phyloP scores from a whole-genome alignment of 2,329 filamentous ascomycete species.

The Alternaria arbusti region DNA sequence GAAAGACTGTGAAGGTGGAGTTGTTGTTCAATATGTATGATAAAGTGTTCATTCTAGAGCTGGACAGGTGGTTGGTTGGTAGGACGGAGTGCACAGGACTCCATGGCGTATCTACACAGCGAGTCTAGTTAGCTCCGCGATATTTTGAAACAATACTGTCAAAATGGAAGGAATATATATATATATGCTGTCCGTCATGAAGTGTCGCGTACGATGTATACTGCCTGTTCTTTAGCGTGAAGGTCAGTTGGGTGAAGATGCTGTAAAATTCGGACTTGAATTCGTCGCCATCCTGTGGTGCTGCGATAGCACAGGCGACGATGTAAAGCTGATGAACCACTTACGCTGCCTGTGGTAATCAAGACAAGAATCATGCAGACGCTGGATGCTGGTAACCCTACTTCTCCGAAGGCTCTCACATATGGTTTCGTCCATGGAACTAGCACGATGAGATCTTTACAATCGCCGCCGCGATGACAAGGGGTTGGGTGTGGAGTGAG shows the following conservation, averaged over 20 bases:
- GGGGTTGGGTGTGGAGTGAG: neutral
- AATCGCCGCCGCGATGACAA: neutral
- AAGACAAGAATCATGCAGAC: too few species aligned
- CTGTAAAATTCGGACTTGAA: too few species aligned
- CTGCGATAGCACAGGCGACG: too few species aligned
- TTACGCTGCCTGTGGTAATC: too few species aligned
- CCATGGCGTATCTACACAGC: neutral
- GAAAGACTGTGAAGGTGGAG: neutral
- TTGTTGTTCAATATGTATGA: neutral
- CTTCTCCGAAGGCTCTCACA: too few species aligned
- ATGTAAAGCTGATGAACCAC: too few species aligned
- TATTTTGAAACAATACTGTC: neutral
- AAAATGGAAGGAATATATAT: neutral
- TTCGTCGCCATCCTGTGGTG: too few species aligned
- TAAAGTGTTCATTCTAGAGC: neutral
- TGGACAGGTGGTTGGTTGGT: too few species aligned
- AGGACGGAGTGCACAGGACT: neutral
- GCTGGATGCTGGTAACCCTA: too few species aligned
- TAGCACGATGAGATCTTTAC: neutral
- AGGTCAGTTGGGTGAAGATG: neutral
- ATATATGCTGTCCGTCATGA: neutral
- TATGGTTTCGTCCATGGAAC: neutral
- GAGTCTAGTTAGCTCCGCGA: neutral
- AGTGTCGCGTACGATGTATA: neutral
- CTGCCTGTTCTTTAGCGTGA: too few species aligned